Conservation (phyloP, 352 stramenopile genomes). For the Globisporangium lucens region DNA sequence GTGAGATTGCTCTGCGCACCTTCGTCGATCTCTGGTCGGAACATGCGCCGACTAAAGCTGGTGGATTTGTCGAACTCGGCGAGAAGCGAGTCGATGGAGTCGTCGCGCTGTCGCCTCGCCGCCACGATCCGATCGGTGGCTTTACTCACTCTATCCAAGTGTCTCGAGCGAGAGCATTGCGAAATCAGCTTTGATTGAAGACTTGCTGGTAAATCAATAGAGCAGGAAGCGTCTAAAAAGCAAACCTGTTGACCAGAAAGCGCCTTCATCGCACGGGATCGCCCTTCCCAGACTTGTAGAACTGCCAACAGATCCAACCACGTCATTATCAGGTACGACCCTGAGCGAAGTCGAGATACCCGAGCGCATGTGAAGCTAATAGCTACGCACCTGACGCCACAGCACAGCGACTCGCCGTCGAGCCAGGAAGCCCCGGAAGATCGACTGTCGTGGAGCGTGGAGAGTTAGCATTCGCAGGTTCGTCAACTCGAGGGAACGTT, state of each 20-base stretch:
- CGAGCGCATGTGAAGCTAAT: not conserved
- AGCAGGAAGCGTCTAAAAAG: not conserved
- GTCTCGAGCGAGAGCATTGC: not conserved
- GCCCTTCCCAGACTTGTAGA: slow-evolving; percentile 63
- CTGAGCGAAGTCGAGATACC: not conserved
- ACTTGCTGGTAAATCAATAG: not conserved
- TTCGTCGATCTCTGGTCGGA: slow-evolving; percentile 47
- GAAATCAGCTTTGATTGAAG: not conserved
- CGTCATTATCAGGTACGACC: not conserved
- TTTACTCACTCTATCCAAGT: slow-evolving; percentile 37
- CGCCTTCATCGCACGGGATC: slow-evolving; percentile 40
- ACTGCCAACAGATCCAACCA: slow-evolving; percentile 26
- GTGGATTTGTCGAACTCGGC: slow-evolving; percentile 72
- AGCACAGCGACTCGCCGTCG: slow-evolving; percentile 21
- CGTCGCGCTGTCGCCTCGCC: slow-evolving; percentile 57
- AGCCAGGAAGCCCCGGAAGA: slow-evolving; percentile 33
- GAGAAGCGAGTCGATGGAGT: slow-evolving; percentile 83
- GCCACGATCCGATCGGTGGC: slow-evolving; percentile 55
- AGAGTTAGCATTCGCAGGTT: not conserved
- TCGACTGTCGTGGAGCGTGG: slow-evolving; percentile 17
- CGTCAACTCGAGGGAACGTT: not conserved
- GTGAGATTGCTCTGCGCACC: slow-evolving; percentile 7
- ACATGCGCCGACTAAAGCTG: slow-evolving; percentile 61
- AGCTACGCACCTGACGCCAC: slow-evolving; percentile 29
- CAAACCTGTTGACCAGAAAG: slow-evolving; percentile 69